phyloP scores from a whole-genome alignment of 176 grass and related monocot species.

The Zoysia japonica region DNA sequence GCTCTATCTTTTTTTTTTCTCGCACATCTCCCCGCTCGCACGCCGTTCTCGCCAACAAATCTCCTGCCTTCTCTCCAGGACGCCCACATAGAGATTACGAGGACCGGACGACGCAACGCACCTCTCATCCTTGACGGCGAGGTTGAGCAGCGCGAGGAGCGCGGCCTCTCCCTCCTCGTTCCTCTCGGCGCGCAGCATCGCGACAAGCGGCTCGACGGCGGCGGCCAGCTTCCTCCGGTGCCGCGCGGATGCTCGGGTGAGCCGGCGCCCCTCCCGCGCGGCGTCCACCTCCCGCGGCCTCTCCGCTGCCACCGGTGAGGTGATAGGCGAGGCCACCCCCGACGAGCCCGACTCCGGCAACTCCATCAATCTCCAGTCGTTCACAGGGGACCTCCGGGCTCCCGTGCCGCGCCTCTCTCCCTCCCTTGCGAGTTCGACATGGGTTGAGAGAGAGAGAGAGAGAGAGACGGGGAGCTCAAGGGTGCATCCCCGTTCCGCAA shows the following conservation, averaged over 20 bases:
- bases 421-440: background rate
- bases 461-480: constrained; percentile 35
- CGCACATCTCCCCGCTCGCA: too few species aligned
- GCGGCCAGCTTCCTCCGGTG: constrained; percentile 65
- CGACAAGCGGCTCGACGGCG: constrained; percentile 73
- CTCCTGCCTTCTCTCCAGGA: background rate
- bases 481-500: too few species aligned
- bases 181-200: constrained; percentile 59
- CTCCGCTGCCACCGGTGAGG: constrained; percentile 20
- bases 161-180: constrained; percentile 49
- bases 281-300: constrained; percentile 60
- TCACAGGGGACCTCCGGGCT: too few species aligned
- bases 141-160: constrained; percentile 85
- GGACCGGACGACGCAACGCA: background rate
- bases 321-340: background rate
- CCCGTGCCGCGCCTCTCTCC: constrained; percentile 6
- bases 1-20: too few species aligned
- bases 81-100: background rate
- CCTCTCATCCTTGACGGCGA: constrained; percentile 82
- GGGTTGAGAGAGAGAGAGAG: background rate
- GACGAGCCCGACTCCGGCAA: constrained; percentile 32
- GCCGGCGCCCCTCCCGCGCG: constrained; percentile 73
- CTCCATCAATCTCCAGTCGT: constrained; percentile 10
- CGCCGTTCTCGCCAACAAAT: too few species aligned
- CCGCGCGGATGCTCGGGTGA: constrained; percentile 65